Evolutionary conservation across 495 filamentous ascomycete genomes (phyloP).

Genomic region (Penicillium argentinense): DNA sequence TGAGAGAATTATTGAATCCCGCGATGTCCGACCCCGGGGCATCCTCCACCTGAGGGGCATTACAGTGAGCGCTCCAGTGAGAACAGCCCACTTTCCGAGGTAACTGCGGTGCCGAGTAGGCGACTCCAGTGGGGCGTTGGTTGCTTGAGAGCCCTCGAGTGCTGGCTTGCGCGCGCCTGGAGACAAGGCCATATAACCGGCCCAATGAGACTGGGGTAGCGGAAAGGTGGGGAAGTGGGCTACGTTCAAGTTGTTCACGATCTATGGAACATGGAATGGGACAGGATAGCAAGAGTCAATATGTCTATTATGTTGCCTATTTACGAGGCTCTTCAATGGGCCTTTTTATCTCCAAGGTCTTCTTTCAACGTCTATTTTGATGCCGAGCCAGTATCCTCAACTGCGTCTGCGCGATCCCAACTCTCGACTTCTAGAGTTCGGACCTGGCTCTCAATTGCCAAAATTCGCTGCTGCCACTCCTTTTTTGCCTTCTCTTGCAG

Average conservation of each 20-base stretch:
- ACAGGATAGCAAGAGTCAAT: not conserved
- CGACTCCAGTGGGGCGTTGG: constrained; percentile 13
- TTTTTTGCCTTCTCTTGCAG: constrained; percentile 63
- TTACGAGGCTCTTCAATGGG: not conserved
- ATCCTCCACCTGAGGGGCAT: constrained; percentile 1
- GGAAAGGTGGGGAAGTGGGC: not conserved
- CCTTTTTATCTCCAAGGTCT: not conserved
- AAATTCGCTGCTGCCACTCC: constrained; percentile 48
- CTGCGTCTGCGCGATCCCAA: constrained; percentile 71
- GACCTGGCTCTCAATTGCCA: constrained; percentile 55
- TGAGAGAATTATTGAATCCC: not conserved
- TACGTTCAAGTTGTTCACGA: too few species aligned
- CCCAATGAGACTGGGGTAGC: constrained; percentile 5
- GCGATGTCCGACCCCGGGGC: not conserved
- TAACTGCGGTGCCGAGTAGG: constrained; percentile 17
- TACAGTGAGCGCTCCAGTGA: not conserved
- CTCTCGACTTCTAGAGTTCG: constrained; percentile 65
- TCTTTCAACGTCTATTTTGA: constrained; percentile 9
- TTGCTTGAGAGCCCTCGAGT: not conserved
- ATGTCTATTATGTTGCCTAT: not conserved
- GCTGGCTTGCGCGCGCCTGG: not conserved
- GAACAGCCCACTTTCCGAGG: constrained; percentile 7
- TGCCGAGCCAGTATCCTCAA: constrained; percentile 67
- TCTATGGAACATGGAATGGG: too few species aligned
- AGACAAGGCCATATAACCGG: constrained; percentile 11